Evolutionary conservation across 164 flowering plant species (phyloP), one percentile per base, ranked within the genome.

Genomic region (Taxillus chinensis): DNA sequence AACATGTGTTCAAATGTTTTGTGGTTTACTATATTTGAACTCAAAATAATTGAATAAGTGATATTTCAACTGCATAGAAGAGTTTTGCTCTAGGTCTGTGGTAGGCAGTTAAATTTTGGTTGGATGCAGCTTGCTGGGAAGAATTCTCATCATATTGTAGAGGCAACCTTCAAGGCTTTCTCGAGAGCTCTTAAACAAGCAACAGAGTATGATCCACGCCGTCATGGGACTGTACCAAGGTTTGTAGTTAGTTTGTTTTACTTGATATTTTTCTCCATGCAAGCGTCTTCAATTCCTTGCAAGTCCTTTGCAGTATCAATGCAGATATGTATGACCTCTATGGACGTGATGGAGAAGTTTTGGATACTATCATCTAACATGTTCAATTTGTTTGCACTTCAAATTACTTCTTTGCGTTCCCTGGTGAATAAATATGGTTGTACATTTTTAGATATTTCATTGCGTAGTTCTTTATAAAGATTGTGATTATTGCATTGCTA

Each of bases 141-240:
- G 71, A 95, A 91, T 70, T 95, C 99, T 61, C 99, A 95, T 67
- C 99, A 95, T 68, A 95, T 95, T 27, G 85, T 95, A 66, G 99
- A 95, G 79, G 99, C 99, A 66, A 89, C 97, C 43, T 95, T 95
- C 75, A 95, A 95, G 77, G 99, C 96, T 60, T 95, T 95, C 80
- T 96, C 99, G n/a, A 89, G 97, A 74, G 95, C 97, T 74, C 97
- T 95, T 70, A 82, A 96, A 56, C 97, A 95, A 71, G 99, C 97
- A 16, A 86, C 95, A 8, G 95, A 91, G 59, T 79, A 75, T 79
- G 99, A 95, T 59, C 71, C 75, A 51, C 93, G 93, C 37, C 96
- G 93, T 64, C 80, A 27, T 39, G 95, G 96, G 58, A 75, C 86
- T 17, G 74, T 95, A 8, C 97, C 97, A 72, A 91, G 97, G 97